Percentiles rank a stretch among this genome's conserved stretches.
These are phyloP conservation scores for Brasilioporus rufonigricans DNA, from an alignment of 768 basidiomycete genomes.

Conservation along the genomic window DNA sequence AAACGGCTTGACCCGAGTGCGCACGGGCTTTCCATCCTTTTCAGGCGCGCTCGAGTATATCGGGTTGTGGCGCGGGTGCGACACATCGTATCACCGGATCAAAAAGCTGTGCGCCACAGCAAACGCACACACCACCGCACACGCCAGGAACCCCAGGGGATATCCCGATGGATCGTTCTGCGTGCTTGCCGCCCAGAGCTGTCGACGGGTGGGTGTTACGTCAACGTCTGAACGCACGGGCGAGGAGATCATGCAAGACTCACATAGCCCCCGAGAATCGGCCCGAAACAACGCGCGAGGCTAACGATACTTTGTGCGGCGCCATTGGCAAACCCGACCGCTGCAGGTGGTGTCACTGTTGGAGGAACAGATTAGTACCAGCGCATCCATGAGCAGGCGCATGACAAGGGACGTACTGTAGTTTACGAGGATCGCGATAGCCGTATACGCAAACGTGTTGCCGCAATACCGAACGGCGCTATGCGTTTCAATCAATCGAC, in stretches of 20 bases:
- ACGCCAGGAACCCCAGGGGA: constrained; percentile 70
- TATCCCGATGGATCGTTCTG: constrained; percentile 68
- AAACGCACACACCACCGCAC: constrained; percentile 56
- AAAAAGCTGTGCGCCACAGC: constrained; percentile 71
- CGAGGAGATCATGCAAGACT: background rate
- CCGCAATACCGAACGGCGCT: constrained; percentile 89
- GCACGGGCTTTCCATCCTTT: too few species aligned
- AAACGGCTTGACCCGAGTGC: background rate
- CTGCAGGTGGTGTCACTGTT: constrained; percentile 85
- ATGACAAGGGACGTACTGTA: constrained; percentile 54
- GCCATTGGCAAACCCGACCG: constrained; percentile 91
- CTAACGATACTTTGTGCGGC: constrained; percentile 95
- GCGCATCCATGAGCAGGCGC: background rate
- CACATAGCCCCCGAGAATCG: constrained; percentile 82
- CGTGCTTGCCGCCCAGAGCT: constrained; percentile 77
- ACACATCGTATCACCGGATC: constrained; percentile 59
- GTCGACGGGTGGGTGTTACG: constrained; percentile 3
- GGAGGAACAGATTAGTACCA: background rate
- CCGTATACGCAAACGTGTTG: constrained; percentile 85
- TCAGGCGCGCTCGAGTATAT: too few species aligned
- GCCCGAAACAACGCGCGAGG: constrained; percentile 87
- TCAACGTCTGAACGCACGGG: background rate
- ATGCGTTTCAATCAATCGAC: constrained; percentile 2
- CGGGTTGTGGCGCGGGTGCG: too few species aligned
- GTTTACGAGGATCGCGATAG: constrained; percentile 83